Conservation (phyloP, 2,329 filamentous ascomycete genomes). For the Pseudopyricularia cyperi region DNA sequence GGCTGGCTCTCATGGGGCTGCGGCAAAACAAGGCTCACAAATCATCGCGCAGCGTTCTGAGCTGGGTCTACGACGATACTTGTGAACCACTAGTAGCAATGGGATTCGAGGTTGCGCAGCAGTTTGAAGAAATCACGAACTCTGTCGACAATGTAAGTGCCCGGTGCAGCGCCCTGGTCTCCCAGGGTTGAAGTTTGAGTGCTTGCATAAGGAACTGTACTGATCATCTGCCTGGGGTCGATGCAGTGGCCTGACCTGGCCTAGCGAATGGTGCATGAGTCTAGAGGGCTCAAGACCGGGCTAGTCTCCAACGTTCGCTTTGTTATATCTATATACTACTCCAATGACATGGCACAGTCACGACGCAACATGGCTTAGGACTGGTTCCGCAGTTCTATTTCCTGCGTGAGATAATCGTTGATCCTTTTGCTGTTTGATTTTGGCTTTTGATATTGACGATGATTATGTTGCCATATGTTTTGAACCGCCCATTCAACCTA, state of each 20-base stretch:
- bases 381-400: too few relatives aligned
- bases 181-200: neutral
- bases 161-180: neutral
- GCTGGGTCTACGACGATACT: constrained; percentile 65
- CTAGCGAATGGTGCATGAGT: neutral
- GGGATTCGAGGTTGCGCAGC: constrained; percentile 69
- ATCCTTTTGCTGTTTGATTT: too few relatives aligned
- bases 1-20: constrained; percentile 67
- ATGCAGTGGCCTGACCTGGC: neutral
- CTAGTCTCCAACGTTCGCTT: neutral
- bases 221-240: neutral
- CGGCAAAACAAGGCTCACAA: constrained; percentile 72
- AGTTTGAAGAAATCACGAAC: constrained; percentile 68
- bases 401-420: too few relatives aligned
- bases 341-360: too few relatives aligned
- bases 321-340: neutral
- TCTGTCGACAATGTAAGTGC: constrained; percentile 39
- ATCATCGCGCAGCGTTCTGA: constrained; percentile 58
- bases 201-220: neutral
- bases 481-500: too few relatives aligned
- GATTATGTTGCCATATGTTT: too few relatives aligned
- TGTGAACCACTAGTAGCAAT: constrained; percentile 63
- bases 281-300: neutral
- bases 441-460: too few relatives aligned
- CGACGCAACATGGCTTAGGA: too few relatives aligned